Conservation (phyloP, 1,284 basidiomycete genomes). For the Thecaphora thlaspeos region DNA sequence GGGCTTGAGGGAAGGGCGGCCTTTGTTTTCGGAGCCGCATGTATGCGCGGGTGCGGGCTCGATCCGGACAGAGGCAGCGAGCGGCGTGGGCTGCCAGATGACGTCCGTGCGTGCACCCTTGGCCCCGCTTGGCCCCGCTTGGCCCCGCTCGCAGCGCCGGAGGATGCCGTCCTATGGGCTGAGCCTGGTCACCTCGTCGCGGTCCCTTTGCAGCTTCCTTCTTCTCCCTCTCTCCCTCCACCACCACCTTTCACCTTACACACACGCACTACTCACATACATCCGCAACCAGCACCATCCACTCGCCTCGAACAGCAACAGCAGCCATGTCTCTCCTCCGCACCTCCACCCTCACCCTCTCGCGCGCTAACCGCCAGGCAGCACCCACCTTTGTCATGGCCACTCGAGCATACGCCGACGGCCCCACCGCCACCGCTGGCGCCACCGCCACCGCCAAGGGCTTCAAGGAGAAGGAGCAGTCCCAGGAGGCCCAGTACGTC, state of each 20-base stretch:
- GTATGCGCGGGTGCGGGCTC: too few relatives aligned
- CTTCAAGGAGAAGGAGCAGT: slow-evolving; percentile 47
- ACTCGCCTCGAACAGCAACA: slow-evolving; percentile 2
- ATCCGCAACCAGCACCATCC: slow-evolving; percentile 5
- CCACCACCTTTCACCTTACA: background rate
- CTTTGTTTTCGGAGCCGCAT: too few relatives aligned
- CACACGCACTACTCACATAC: background rate
- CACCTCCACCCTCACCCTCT: slow-evolving; percentile 27
- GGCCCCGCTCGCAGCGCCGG: too few relatives aligned
- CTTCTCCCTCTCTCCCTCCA: background rate
- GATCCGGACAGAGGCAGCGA: too few relatives aligned
- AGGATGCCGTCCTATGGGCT: too few relatives aligned
- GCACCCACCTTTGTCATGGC: slow-evolving; percentile 34
- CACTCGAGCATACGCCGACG: slow-evolving; percentile 38
- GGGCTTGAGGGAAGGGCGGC: too few relatives aligned
- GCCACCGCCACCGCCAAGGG: slow-evolving; percentile 35
- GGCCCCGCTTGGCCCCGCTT: too few relatives aligned
- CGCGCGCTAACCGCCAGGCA: slow-evolving; percentile 28
- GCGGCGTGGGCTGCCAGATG: background rate
- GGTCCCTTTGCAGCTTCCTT: too few relatives aligned
- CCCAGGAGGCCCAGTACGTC: slow-evolving; percentile 47
- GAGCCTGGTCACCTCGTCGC: too few relatives aligned
- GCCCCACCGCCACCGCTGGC: slow-evolving; percentile 35
- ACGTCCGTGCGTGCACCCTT: background rate
- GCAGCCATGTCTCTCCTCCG: slow-evolving; percentile 32